phyloP scores from a whole-genome alignment of 2,329 filamentous ascomycete species.

The Colletotrichum agaves region DNA sequence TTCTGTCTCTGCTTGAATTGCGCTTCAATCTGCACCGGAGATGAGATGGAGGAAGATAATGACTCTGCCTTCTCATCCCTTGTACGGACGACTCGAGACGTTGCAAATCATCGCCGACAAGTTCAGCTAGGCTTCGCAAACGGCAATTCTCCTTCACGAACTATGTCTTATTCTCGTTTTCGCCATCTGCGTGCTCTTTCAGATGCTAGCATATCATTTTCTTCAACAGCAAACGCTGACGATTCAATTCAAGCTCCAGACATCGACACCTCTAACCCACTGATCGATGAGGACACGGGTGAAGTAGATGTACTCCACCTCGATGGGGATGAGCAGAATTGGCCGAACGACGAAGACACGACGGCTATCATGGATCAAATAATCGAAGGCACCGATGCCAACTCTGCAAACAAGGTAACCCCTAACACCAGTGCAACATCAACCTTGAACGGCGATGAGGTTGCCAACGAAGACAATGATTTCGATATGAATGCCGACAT shows the following conservation, averaged over 20 bases:
- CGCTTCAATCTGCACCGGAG: not conserved
- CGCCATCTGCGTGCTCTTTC: slow-evolving; percentile 35
- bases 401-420: slow-evolving; percentile 31
- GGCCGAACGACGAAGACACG: slow-evolving; percentile 12
- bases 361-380: slow-evolving; percentile 4
- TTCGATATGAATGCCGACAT: slow-evolving; percentile 46
- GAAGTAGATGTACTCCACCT: slow-evolving; percentile 8
- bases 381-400: slow-evolving; percentile 6
- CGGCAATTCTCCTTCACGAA: not conserved
- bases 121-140: not conserved
- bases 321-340: slow-evolving; percentile 1
- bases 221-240: slow-evolving; percentile 42
- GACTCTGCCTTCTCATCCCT: slow-evolving; percentile 16
- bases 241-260: slow-evolving; percentile 39
- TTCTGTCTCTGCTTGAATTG: slow-evolving; percentile 34
- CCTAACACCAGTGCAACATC: slow-evolving; percentile 45
- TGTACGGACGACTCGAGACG: slow-evolving; percentile 9
- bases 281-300: slow-evolving; percentile 40
- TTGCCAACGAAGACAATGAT: slow-evolving; percentile 41
- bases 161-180: not conserved
- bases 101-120: not conserved
- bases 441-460: slow-evolving; percentile 48
- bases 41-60: slow-evolving; percentile 31
- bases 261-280: slow-evolving; percentile 42
- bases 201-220: slow-evolving; percentile 38